phyloP scores from a whole-genome alignment of 257 asterid species.

The Solanum infundibuliforme region DNA sequence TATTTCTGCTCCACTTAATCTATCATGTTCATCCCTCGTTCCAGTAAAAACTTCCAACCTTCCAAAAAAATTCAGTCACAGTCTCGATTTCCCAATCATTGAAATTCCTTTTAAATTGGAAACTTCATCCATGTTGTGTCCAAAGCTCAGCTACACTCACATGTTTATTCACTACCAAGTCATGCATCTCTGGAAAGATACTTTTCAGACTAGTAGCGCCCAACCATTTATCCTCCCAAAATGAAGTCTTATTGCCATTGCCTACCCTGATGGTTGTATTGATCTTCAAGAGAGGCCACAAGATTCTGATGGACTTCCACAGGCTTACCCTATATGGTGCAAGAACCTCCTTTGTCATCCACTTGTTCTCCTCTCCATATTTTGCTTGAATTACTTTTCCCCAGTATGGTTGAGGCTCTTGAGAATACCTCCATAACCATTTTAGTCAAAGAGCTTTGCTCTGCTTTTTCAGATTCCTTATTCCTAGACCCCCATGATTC shows the following conservation, averaged over 20 bases:
- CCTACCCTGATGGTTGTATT: not conserved
- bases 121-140: too few relatives aligned
- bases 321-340: not conserved
- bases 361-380: not conserved
- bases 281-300: not conserved
- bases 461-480: not conserved
- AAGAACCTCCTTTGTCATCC: too few relatives aligned
- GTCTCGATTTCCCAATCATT: too few relatives aligned
- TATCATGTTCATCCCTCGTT: too few relatives aligned
- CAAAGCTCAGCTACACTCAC: too few relatives aligned
- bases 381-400: not conserved
- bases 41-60: too few relatives aligned
- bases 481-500: too few relatives aligned
- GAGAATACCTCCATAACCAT: not conserved
- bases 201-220: not conserved
- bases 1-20: too few relatives aligned
- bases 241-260: not conserved
- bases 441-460: not conserved
- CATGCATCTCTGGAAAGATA: too few relatives aligned
- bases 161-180: too few relatives aligned
- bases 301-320: not conserved
- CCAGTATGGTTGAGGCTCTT: not conserved
- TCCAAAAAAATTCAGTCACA: too few relatives aligned
- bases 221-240: not conserved
- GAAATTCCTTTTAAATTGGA: too few relatives aligned